Evolutionary conservation across 176 grass and related monocot genomes (phyloP), one percentile per base, ranked within the genome.

Genomic region (Avena sativa): DNA sequence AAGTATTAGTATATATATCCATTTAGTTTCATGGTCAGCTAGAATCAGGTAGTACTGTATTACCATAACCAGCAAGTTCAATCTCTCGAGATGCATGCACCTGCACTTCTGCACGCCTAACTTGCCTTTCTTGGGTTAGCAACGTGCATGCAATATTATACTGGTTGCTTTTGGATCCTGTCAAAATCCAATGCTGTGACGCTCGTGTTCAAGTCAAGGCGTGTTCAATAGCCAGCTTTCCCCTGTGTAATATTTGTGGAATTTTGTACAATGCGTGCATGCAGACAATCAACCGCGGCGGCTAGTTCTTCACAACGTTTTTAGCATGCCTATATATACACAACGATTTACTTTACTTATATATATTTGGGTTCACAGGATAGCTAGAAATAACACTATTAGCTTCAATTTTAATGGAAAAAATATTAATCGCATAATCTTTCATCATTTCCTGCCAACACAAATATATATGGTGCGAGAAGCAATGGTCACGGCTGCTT

Each of bases 121-220:
- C 4, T 43, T 43, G 5, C 77, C 50, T 63, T 63, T 51, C 9
- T 38, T 83, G 40, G 16, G 34, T 73, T 19, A 34, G 63, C 52
- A 83, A 2, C 80, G 2, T 51, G 30, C 21, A 4, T 43, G 40
- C 40, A 43, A 25, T 25, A 25, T 25, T 25, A 25, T 12, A 49
- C 7, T 9, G 8, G 57, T 44, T 38, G 14, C 55, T 72, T 71
- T 63, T 62, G 28, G 14, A 43, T 79, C 20, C 26, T 43, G 74
- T 30, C 81, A 79, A 89, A 78, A 28, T 72, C 28, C 28, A 40
- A 38, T 34, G 73, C 55, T 32, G 5, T 25, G 50, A 78, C 38
- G 71, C 50, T 65, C 12, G 73, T 76, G 52, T 79, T 71, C 20
- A 72, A 89, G 75, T 73, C 87, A 79, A 84, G 66, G 34, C n/a